Conservation (phyloP, 78 protist species). For the Neovahlkampfia damariscottae region DNA sequence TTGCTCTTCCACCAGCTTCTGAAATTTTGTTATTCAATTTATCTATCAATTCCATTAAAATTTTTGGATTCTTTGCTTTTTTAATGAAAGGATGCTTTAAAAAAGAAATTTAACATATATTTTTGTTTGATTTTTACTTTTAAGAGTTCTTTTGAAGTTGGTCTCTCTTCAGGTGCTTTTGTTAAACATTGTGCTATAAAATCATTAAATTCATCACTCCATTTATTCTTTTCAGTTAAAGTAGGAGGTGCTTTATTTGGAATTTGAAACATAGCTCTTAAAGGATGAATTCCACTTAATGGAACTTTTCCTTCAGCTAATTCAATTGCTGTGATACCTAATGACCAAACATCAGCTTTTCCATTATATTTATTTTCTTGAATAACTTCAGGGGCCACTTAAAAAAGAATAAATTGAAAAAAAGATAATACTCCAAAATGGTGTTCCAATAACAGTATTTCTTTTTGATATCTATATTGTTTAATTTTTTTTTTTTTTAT, state of each 20-base stretch:
- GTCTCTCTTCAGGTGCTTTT: slow-evolving; percentile 54
- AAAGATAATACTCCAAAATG: slow-evolving; percentile 34
- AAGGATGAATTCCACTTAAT: slow-evolving; percentile 59
- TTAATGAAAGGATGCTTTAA: not conserved
- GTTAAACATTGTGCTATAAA: slow-evolving; percentile 41
- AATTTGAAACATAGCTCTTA: slow-evolving; percentile 62
- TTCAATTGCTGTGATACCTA: slow-evolving; percentile 75
- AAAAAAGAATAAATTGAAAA: not conserved
- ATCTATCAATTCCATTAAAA: not conserved
- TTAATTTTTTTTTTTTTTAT: no score
- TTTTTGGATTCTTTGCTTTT: not conserved
- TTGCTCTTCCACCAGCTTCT: not conserved
- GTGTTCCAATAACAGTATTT: slow-evolving; percentile 51
- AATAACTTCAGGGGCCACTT: slow-evolving; percentile 64
- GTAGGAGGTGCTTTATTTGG: slow-evolving; percentile 63
- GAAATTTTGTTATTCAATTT: not conserved
- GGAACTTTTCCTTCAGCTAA: slow-evolving; percentile 69
- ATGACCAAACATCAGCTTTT: slow-evolving; percentile 73
- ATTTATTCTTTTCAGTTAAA: slow-evolving; percentile 8
- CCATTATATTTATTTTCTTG: slow-evolving; percentile 35
- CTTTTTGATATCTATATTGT: no score
- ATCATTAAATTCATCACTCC: slow-evolving; percentile 55
- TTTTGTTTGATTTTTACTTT: no score
- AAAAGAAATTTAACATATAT: no score
- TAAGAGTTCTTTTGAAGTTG: slow-evolving; percentile 53